A percentile compares a stretch with the other conserved stretches of the same genome.
Conservation (phyloP, 768 basidiomycete species). For the Amyloporia xantha region DNA sequence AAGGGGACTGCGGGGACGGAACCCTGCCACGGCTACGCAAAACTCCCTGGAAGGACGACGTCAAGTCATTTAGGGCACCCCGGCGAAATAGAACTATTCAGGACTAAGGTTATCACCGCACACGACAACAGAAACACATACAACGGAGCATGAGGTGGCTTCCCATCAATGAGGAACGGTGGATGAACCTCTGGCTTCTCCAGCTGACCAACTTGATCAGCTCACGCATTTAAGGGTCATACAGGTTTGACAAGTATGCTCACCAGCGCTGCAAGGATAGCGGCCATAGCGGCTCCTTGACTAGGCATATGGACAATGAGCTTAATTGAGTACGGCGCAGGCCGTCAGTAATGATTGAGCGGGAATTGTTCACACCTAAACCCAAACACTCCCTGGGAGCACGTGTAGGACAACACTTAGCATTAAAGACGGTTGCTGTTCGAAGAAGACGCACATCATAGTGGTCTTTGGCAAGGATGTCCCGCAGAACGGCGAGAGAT, state of each 20-base stretch:
- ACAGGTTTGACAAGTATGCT: no score
- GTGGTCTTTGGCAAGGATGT: conserved; percentile 47
- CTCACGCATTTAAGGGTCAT: no score
- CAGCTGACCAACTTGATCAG: conserved; percentile 33
- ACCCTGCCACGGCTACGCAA: conserved; percentile 72
- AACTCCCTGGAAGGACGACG: conserved; percentile 44
- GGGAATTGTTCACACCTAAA: conserved; percentile 47
- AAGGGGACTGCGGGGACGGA: conserved; percentile 43
- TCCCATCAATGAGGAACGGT: conserved; percentile 55
- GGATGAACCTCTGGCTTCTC: conserved; percentile 48
- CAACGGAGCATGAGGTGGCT: conserved; percentile 42
- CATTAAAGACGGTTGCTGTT: conserved; percentile 5
- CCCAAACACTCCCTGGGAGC: conserved; percentile 63
- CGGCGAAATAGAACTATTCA: background rate
- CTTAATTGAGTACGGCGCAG: background rate
- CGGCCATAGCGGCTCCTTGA: conserved; percentile 76
- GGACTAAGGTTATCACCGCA: no score
- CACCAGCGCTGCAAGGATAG: conserved; percentile 63
- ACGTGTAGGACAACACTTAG: conserved; percentile 6
- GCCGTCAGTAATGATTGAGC: conserved; percentile 2
- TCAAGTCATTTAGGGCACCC: background rate
- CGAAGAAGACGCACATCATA: conserved; percentile 57
- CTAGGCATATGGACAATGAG: conserved; percentile 26
- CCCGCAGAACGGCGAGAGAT: conserved; percentile 45
- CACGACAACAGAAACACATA: background rate